Evolutionary conservation across 306 rosid genomes (phyloP), one percentile per base, ranked within the genome.

Genomic region (Elaeagnus macrophylla): DNA sequence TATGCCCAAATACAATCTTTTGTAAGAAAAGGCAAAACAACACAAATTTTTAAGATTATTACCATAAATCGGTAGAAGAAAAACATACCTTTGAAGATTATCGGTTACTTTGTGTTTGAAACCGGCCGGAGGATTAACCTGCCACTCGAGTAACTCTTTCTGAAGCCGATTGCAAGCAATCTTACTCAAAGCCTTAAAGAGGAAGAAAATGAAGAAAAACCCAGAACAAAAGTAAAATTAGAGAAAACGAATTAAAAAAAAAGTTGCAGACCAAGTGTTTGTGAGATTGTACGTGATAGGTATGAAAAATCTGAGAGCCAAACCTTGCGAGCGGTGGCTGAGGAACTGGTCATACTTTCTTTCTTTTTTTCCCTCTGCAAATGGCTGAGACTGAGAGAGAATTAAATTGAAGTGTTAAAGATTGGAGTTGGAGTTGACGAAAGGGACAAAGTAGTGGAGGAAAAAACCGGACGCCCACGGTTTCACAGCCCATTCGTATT

Each of bases 111-210:
- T 83, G 90, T 84, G 99, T 56, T 85, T 93, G 82, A 93, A 93
- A 54, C 99, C 95, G 5, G 77, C 41, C 0, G 99, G 99, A 39
- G 99, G 96, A 73, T 93, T 88, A 59, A 93, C 81, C 83, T 93
- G 99, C 99, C 99, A 93, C 89, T 93, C 99, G 2, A 88, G 56
- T 0, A 93, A 94, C 70, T 93, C 99, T 57, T 93, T 93, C 86
- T 93, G 99, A 56, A 93, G 96, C 54, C 99, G 85, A 77, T 88
- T 93, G 88, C 94, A 80, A 48, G 99, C 99, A 73, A 93, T 88
- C 89, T 93, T 93, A 70, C 99, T 88, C 63, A 93, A 75, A 83
- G 70, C 69, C 99, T 93, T 39, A 12, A 57, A 56, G 14, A 12
- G 9, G 47, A 14, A 9, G 35, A 9, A 37, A 32, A 40, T n/a